phyloP scores from a whole-genome alignment of 306 rosid genomes.

The Begonia masoniana region DNA sequence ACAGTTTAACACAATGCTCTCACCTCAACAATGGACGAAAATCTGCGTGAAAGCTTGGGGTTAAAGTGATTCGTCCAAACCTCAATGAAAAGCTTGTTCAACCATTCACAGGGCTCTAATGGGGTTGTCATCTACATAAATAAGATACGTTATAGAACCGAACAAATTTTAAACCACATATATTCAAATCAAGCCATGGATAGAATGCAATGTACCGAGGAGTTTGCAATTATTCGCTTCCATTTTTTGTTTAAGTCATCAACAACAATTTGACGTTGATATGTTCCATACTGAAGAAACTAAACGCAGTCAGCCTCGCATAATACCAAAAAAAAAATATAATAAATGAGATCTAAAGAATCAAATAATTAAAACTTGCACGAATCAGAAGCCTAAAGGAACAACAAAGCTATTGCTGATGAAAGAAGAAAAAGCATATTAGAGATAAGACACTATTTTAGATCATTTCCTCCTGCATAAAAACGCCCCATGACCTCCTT shows the following conservation, averaged over 20 bases:
- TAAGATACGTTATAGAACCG: not conserved
- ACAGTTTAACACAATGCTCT: slow-evolving; percentile 1
- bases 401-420: too few relatives aligned
- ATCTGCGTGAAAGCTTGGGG: slow-evolving; percentile 59
- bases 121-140: slow-evolving; percentile 61
- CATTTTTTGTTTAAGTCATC: slow-evolving; percentile 87
- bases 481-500: too few relatives aligned
- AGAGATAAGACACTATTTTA: too few relatives aligned
- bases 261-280: slow-evolving; percentile 58
- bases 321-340: slow-evolving; percentile 1
- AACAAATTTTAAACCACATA: not conserved
- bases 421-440: too few relatives aligned
- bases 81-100: slow-evolving; percentile 68
- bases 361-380: too few relatives aligned
- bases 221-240: slow-evolving; percentile 50
- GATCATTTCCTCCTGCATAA: too few relatives aligned
- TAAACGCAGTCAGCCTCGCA: slow-evolving; percentile 11
- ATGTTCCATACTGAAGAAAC: slow-evolving; percentile 62
- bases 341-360: not conserved
- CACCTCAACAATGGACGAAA: slow-evolving; percentile 76
- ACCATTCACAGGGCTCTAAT: slow-evolving; percentile 93
- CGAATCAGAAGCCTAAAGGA: too few relatives aligned
- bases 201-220: slow-evolving; percentile 34
- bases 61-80: slow-evolving; percentile 55
- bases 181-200: not conserved